Percentiles rank a stretch among this genome's conserved stretches.
Evolutionary conservation across 495 filamentous ascomycete species (phyloP).

Genomic region (Rostrohypoxylon terebratum): DNA sequence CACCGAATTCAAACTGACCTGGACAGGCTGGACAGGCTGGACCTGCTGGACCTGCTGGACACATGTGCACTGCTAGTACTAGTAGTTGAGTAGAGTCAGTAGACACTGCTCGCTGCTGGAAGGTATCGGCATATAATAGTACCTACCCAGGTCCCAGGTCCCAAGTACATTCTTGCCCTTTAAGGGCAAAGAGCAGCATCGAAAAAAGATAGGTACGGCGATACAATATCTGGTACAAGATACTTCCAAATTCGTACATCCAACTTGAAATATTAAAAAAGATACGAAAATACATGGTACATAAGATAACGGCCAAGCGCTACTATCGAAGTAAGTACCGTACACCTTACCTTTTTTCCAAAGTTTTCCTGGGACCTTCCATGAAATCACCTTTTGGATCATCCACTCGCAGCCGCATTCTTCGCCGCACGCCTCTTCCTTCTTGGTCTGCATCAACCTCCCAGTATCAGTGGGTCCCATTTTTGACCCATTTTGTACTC

Average conservation of each 20-base stretch:
- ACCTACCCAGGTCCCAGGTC: too few relatives aligned
- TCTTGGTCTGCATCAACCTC: conserved; percentile 41
- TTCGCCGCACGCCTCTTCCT: conserved; percentile 49
- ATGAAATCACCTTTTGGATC: conserved; percentile 37
- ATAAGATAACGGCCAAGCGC: background rate
- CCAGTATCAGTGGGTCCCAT: conserved; percentile 19
- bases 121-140: background rate
- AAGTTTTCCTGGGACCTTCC: conserved; percentile 29
- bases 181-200: background rate
- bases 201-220: conserved; percentile 2
- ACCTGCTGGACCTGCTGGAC: background rate
- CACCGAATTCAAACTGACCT: background rate
- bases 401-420: conserved; percentile 47
- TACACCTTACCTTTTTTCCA: conserved; percentile 1
- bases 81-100: too few relatives aligned
- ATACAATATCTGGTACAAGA: background rate
- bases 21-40: background rate
- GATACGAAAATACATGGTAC: background rate
- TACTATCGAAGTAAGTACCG: conserved; percentile 19
- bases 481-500: conserved; percentile 1
- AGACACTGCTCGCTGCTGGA: too few relatives aligned
- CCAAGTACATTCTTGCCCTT: background rate
- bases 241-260: too few relatives aligned
- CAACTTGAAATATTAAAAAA: background rate
- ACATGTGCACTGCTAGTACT: too few relatives aligned